Percentiles rank a stretch among this genome's conserved stretches.
These are phyloP conservation scores for Balansia obtecta DNA, from an alignment of 2,329 filamentous ascomycete genomes.

Conservation along the genomic window DNA sequence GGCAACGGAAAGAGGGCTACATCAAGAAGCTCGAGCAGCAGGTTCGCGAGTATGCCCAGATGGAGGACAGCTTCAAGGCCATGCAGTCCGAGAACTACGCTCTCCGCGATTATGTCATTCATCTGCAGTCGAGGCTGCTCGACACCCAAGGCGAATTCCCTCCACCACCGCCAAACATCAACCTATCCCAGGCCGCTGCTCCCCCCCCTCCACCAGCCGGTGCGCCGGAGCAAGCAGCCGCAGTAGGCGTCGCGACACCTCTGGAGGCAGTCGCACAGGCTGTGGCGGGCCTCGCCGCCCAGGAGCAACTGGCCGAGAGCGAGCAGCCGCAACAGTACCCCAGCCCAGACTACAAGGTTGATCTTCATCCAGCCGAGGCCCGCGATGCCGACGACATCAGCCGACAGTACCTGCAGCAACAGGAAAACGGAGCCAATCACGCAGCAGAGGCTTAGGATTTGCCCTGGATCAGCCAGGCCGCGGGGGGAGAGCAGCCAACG, in stretches of 20 bases:
- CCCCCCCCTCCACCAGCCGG: slow-evolving; percentile 13
- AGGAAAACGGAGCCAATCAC: slow-evolving; percentile 18
- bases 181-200: slow-evolving; percentile 34
- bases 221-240: slow-evolving; percentile 14
- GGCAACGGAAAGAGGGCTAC: slow-evolving; percentile 93
- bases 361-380: slow-evolving; percentile 28
- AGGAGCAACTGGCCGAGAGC: slow-evolving; percentile 23
- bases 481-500: no score
- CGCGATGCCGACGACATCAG: slow-evolving; percentile 41
- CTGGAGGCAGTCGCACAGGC: slow-evolving; percentile 40
- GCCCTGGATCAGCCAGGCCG: neutral
- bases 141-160: slow-evolving; percentile 77
- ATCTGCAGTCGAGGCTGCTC: slow-evolving; percentile 73
- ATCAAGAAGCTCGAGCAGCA: slow-evolving; percentile 96
- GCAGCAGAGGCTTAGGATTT: slow-evolving; percentile 11
- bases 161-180: slow-evolving; percentile 68
- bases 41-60: slow-evolving; percentile 64
- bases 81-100: slow-evolving; percentile 82
- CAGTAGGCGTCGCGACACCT: slow-evolving; percentile 22
- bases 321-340: slow-evolving; percentile 20
- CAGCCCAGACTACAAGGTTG: slow-evolving; percentile 23
- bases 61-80: slow-evolving; percentile 68
- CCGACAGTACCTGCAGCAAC: slow-evolving; percentile 36
- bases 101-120: slow-evolving; percentile 84
- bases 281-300: slow-evolving; percentile 29